Conservation (phyloP, 106 monocot genomes). For the Dendrobium huoshanense region DNA sequence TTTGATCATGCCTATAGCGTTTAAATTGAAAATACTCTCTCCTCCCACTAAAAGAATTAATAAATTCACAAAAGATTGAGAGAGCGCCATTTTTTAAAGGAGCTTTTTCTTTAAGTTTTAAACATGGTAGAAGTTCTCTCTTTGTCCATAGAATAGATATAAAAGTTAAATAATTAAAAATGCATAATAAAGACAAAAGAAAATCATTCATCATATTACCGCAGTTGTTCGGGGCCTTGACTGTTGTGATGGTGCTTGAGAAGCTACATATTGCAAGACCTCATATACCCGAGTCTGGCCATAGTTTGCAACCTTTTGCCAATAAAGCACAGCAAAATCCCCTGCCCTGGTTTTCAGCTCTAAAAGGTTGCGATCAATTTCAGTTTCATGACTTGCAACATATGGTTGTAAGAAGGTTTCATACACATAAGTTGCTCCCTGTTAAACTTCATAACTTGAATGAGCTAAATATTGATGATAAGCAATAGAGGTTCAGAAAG, state of each 20-base stretch:
- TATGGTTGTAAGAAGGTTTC: constrained; percentile 67
- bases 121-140: too few relatives aligned
- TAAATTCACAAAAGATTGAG: too few relatives aligned
- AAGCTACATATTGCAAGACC: constrained; percentile 67
- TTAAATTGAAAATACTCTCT: too few relatives aligned
- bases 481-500: neutral
- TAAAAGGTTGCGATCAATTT: constrained; percentile 50
- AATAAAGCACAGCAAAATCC: constrained; percentile 40
- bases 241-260: constrained; percentile 47
- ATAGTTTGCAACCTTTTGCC: constrained; percentile 49
- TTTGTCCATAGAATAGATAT: too few relatives aligned
- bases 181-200: neutral
- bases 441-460: neutral
- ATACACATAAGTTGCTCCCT: constrained; percentile 86
- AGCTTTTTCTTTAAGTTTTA: too few relatives aligned
- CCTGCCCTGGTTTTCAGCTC: constrained; percentile 50
- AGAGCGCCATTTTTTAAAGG: too few relatives aligned
- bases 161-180: neutral
- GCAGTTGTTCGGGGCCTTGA: constrained; percentile 42
- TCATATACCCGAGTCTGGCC: constrained; percentile 69
- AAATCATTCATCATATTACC: constrained; percentile 24
- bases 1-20: too few relatives aligned
- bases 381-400: constrained; percentile 44
- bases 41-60: too few relatives aligned
- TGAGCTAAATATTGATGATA: neutral